Percentiles rank a stretch among this genome's conserved stretches.
Conservation (phyloP, 768 basidiomycete genomes). For the Hypholoma sublateritium region DNA sequence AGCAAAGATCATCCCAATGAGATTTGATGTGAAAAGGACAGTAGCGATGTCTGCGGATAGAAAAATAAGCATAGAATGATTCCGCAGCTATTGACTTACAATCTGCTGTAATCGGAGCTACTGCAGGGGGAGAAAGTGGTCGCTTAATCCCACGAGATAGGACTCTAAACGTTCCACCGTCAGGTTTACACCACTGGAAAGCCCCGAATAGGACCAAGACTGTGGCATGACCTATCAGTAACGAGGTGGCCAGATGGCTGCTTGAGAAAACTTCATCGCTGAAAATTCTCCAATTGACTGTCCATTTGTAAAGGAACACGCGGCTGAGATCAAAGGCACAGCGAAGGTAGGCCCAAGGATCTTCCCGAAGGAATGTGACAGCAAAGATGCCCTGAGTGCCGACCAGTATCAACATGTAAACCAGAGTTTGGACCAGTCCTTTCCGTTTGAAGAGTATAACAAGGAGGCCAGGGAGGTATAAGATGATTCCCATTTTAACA, state of each 20-base stretch:
- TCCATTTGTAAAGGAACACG: conserved; percentile 93
- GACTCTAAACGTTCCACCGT: conserved; percentile 65
- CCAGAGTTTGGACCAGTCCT: conserved; percentile 54
- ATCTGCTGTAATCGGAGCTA: conserved; percentile 51
- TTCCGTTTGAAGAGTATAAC: conserved; percentile 77
- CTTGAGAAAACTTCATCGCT: conserved; percentile 76
- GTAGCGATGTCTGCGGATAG: conserved; percentile 64
- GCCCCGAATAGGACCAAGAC: conserved; percentile 66
- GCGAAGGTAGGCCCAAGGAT: conserved; percentile 63
- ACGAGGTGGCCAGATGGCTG: conserved; percentile 51
- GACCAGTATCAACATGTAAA: conserved; percentile 48
- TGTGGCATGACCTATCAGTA: conserved; percentile 67
- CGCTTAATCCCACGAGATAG: conserved; percentile 51
- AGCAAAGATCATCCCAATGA: conserved; percentile 90
- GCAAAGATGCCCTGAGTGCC: conserved; percentile 63
- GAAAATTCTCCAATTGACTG: conserved; percentile 95
- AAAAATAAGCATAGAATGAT: conserved; percentile 1
- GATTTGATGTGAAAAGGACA: conserved; percentile 85
- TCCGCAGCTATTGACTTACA: conserved; percentile 44
- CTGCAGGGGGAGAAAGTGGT: conserved; percentile 50
- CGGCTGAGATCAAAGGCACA: conserved; percentile 87
- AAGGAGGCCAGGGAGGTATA: conserved; percentile 88
- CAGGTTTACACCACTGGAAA: conserved; percentile 71
- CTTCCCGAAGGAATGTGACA: conserved; percentile 63
- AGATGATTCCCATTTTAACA: conserved; percentile 91